Evolutionary conservation across 2,329 filamentous ascomycete genomes (phyloP).

Genomic region (Lizonia empirigonia): DNA sequence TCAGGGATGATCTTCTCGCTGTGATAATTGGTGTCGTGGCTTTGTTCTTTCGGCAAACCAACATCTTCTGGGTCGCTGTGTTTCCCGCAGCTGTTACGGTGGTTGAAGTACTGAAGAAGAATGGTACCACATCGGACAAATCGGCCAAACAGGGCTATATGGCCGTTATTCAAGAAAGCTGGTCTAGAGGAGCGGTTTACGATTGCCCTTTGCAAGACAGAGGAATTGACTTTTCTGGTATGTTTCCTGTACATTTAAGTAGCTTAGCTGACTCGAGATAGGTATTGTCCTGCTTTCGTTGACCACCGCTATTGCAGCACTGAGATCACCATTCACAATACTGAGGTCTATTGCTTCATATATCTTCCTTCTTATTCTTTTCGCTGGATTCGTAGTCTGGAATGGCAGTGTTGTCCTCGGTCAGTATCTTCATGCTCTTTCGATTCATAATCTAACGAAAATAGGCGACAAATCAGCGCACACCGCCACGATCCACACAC

Average conservation of each 20-base stretch:
- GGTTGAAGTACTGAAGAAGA: slow-evolving; percentile 35
- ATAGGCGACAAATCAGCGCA: slow-evolving; percentile 93
- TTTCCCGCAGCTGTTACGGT: slow-evolving; percentile 67
- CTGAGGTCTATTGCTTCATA: slow-evolving; percentile 56
- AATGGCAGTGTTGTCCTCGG: slow-evolving; percentile 92
- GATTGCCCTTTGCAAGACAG: slow-evolving; percentile 34
- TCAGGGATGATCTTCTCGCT: slow-evolving; percentile 19
- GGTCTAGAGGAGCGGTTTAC: slow-evolving; percentile 29
- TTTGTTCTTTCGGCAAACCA: slow-evolving; percentile 87
- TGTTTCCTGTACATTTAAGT: background rate
- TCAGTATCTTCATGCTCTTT: slow-evolving; percentile 45
- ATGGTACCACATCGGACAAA: background rate
- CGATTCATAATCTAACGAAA: slow-evolving; percentile 15
- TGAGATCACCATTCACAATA: slow-evolving; percentile 51
- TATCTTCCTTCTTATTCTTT: slow-evolving; percentile 67
- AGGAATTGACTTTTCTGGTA: slow-evolving; percentile 17
- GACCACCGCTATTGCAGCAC: slow-evolving; percentile 66
- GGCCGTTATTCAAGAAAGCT: slow-evolving; percentile 23
- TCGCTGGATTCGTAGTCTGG: slow-evolving; percentile 78
- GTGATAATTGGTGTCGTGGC: slow-evolving; percentile 67
- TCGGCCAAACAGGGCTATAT: background rate
- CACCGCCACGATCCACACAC: slow-evolving; percentile 81
- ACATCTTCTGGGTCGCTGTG: slow-evolving; percentile 91
- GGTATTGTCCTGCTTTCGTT: slow-evolving; percentile 50
- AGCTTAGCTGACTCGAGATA: slow-evolving; percentile 9